These are phyloP conservation scores for Lizanozyma gosingica DNA, from an alignment of 1,139 yeast genomes.

Conservation along the genomic window DNA sequence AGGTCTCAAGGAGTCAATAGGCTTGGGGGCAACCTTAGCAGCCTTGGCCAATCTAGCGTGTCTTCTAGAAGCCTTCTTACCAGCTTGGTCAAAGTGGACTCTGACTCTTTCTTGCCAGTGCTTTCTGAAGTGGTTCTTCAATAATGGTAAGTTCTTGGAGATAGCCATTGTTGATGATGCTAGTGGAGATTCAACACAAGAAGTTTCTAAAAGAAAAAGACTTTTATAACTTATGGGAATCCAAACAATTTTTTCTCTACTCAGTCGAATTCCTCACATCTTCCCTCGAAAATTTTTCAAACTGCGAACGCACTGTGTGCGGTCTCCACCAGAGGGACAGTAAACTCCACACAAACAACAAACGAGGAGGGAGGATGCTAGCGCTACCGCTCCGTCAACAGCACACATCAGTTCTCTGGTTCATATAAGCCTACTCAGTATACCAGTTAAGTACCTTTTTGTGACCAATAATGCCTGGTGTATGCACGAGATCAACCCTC, in stretches of 20 bases:
- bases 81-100: constrained; percentile 99
- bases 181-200: constrained; percentile 80
- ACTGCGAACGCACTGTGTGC: neutral
- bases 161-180: constrained; percentile 62
- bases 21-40: constrained; percentile 95
- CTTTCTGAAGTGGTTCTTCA: constrained; percentile 95
- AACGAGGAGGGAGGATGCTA: too few relatives aligned
- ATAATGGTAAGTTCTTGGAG: constrained; percentile 95
- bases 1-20: constrained; percentile 94
- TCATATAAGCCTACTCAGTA: too few relatives aligned
- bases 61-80: constrained; percentile 97
- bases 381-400: too few relatives aligned
- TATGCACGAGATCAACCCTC: too few relatives aligned
- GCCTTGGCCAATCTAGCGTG: constrained; percentile 90
- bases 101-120: constrained; percentile 99
- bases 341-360: too few relatives aligned
- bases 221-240: neutral
- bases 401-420: too few relatives aligned
- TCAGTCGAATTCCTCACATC: neutral
- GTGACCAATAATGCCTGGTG: too few relatives aligned
- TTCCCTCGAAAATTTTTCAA: neutral
- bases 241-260: neutral
- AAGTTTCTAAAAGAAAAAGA: constrained; percentile 38
- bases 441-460: too few relatives aligned
- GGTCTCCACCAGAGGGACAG: too few relatives aligned